Base-by-base conservation (phyloP, 345 rosid species). In the Balakata baccata region DNA sequence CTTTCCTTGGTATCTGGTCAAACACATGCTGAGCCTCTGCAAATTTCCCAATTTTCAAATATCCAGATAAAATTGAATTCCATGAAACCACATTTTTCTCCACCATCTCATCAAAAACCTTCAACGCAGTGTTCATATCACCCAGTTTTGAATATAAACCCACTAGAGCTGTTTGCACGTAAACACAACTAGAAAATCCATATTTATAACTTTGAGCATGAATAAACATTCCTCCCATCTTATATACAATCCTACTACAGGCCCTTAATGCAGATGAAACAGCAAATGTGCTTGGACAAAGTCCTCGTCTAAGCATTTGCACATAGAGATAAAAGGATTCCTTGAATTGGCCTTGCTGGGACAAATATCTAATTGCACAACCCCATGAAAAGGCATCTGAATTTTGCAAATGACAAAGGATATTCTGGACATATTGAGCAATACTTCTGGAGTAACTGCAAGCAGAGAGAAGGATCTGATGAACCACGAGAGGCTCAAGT, bases 91-190 rank as follows among this genome's bases (percentile, higher is more conserved):
- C 87, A 68, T 87, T 89, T 68, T 84, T 90, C 43, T 73, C 78
- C 34, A 74, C 73, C 77, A 79, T 83, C 22, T 85, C 87, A 74
- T 79, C 84, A 79, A 87, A 90, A 37, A 80, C 91, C 79, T 69
- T 87, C 70, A 69, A 78, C 0, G 94, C 94, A 70, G 74, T 76
- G 53, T 73, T 80, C 81, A 87, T 75, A 46, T 76, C 82, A 51
- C 90, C 89, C 14, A 86, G 74, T 68, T 86, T 88, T 1, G 85
- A 76, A 76, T 89, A 89, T 13, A 90, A 74, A 85, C 88, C 96
- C 60, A 90, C 84, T 7, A 90, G 83, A 64, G 90, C 88, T 3
- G 92, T 86, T 78, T 86, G 88, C n/a, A 85, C 92, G 78, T 87
- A 92, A 17, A 92, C 86, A 79, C 92, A 87, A 6, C 83, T 72